A percentile compares a stretch with the other conserved stretches of the same genome.
These are phyloP conservation scores for Chlorella sp. DNA, from an alignment of 139 green algal species.

Conservation along the genomic window DNA sequence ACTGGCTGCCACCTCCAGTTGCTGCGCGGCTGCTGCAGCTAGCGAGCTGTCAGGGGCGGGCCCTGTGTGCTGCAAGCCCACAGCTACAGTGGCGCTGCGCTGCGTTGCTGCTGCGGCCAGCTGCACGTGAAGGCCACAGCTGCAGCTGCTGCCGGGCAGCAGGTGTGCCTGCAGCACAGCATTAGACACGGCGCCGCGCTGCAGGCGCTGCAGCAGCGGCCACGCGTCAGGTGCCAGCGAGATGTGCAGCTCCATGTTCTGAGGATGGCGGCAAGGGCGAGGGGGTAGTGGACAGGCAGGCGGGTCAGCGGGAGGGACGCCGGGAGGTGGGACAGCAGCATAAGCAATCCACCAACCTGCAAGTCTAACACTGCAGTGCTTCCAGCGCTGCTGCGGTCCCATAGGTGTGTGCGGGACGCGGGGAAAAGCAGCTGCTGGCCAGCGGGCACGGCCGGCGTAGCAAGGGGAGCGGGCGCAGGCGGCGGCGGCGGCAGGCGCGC, in stretches of 20 bases:
- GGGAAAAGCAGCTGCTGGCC: not conserved
- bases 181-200: not conserved
- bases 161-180: not conserved
- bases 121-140: not conserved
- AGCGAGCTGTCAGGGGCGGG: not conserved
- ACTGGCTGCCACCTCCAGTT: slow-evolving; percentile 5
- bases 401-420: not conserved
- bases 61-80: not conserved
- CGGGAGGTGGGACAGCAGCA: no score
- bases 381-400: not conserved
- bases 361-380: not conserved
- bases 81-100: not conserved
- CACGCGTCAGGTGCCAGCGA: not conserved
- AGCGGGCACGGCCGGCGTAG: not conserved
- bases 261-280: not conserved
- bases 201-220: slow-evolving; percentile 5
- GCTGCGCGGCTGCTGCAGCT: not conserved
- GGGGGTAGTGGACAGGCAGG: not conserved
- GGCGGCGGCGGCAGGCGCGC: not conserved
- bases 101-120: not conserved
- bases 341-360: not conserved
- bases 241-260: slow-evolving; percentile 12
- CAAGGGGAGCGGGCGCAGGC: not conserved
- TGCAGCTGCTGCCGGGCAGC: not conserved
- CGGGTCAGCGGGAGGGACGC: not conserved